These are phyloP conservation scores for Crataegus laevigata DNA, from an alignment of 306 rosid species.

Conservation along the genomic window DNA sequence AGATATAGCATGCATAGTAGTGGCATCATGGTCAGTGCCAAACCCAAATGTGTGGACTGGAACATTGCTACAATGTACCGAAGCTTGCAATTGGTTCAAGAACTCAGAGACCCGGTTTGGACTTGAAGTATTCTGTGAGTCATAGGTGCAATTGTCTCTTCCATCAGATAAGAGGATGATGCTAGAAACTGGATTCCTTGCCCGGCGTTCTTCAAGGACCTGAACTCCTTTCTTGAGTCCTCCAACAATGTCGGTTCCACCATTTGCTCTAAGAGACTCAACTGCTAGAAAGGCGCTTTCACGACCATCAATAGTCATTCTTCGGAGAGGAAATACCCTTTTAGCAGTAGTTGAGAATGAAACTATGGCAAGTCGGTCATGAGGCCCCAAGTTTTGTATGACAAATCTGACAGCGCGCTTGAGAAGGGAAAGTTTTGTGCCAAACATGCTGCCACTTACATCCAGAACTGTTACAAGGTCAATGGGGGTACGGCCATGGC, in stretches of 20 bases:
- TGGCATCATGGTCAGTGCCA: conserved; percentile 13
- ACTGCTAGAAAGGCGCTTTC: neutral
- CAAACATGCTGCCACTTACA: conserved; percentile 27
- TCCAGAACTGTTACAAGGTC: conserved; percentile 33
- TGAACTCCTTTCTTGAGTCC: conserved; percentile 17
- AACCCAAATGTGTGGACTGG: conserved; percentile 32
- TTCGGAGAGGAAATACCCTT: conserved; percentile 21
- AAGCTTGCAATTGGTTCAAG: neutral
- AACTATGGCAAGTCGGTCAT: conserved; percentile 28
- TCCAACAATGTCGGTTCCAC: conserved; percentile 16
- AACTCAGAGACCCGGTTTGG: neutral
- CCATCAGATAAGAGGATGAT: conserved; percentile 36
- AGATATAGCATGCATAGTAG: conserved; percentile 3
- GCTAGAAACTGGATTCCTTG: conserved; percentile 15
- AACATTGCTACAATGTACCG: neutral
- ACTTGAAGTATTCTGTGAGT: neutral
- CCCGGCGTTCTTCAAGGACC: conserved; percentile 26
- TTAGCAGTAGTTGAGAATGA: conserved; percentile 11
- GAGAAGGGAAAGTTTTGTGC: conserved; percentile 19
- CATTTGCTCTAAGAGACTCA: neutral
- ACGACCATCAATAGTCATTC: conserved; percentile 17
- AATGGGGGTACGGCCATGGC: conserved; percentile 5
- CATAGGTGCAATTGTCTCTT: neutral
- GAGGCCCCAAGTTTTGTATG: conserved; percentile 23
- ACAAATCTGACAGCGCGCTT: conserved; percentile 23